These are phyloP conservation scores for Heliamphora pulchella DNA, from an alignment of 179 eudicot species.

Conservation along the genomic window DNA sequence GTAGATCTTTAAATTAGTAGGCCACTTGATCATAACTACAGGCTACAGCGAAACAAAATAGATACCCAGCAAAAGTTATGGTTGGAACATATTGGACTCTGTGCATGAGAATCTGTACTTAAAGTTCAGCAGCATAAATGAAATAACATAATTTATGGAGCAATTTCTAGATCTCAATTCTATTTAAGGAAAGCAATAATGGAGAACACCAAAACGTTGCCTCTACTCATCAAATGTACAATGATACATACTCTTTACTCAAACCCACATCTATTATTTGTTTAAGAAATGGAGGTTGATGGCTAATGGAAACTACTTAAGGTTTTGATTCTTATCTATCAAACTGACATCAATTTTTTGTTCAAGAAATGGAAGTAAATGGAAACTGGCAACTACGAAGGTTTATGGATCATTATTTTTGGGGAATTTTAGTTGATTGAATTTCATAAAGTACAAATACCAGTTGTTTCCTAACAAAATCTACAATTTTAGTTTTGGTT, in stretches of 20 bases:
- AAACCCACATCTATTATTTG: not conserved
- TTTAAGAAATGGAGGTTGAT: not conserved
- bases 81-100: not conserved
- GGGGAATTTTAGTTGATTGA: not conserved
- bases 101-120: not conserved
- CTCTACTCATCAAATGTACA: not conserved
- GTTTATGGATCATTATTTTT: no score
- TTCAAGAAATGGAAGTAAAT: no score
- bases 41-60: not conserved
- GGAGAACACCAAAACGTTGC: not conserved
- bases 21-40: no score
- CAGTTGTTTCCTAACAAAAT: no score
- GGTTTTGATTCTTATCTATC: not conserved
- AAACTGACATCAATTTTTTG: no score
- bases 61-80: not conserved
- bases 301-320: not conserved
- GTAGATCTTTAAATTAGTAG: not conserved
- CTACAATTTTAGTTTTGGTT: not conserved
- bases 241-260: not conserved
- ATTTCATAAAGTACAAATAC: not conserved
- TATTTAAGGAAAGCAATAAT: not conserved
- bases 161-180: not conserved
- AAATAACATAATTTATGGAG: not conserved
- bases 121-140: not conserved
- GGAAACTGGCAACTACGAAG: no score